Evolutionary conservation across 306 rosid species (phyloP), one percentile per base, ranked within the genome.

Genomic region (Hippophae gyantsensis): DNA sequence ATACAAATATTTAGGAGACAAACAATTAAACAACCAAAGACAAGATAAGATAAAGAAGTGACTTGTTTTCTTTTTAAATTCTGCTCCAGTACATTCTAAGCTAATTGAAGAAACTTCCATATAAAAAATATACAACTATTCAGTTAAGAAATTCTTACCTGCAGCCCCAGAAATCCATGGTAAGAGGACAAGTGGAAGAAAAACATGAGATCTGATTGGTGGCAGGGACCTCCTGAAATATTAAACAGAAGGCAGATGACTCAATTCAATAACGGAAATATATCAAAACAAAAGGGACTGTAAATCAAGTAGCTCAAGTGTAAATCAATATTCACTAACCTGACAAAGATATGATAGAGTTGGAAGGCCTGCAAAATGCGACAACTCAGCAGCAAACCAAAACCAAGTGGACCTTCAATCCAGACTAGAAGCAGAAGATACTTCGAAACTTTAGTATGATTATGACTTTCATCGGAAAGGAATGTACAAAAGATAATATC

Each of bases 221-320:
- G 99, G 99, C 60, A 88, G 76, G 70, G 89, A 86, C 81, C 97
- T 86, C 96, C 99, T 92, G 95, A 73, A 74, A 80, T 56, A 73
- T 55, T 48, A 69, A 32, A 56, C 4, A 42, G 54, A 57, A 10
- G 26, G 40, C 48, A 72, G 48, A 54, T 40, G 27, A 59, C 43
- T 60, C 42, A 58, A 68, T 58, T 61, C 27, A 43, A 56, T 9
- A 51, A 55, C 43, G 27, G 48, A 70, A 53, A 49, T 12, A 23
- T 49, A 12, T 6, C 7, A 49, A 7, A 8, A 6, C 0, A 49
- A n/a, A 13, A 49, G 7, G 13, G 14, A 13, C 1, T 0, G 14
- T 12, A 7, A 49, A 47, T 9, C 4, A 47, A 47, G 4, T 7
- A 47, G 13, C 10, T 47, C 14, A 8, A 49, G 6, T 12, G 6